Evolutionary conservation across 352 stramenopile species (phyloP), one percentile per base, ranked within the genome.

Genomic region (Blastocystis sp.): DNA sequence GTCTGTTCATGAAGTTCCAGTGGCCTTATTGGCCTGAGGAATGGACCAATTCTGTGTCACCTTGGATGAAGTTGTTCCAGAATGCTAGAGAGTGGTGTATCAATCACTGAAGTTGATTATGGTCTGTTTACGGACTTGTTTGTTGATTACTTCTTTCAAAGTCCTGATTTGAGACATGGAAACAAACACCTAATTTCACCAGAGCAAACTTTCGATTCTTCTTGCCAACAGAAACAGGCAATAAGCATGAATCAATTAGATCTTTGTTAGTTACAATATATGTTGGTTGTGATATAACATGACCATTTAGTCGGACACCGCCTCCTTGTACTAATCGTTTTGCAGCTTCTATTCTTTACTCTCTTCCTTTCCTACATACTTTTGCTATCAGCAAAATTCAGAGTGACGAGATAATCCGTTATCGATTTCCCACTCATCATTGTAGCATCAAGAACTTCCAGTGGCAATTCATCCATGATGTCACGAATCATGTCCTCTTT

Each of bases 21-120:
- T 98, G 94, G 94, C 95, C 96, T 35, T 98, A 94, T 90, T 93
- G 93, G 88, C 94, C 95, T 35, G 86, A 90, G 29, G 92, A 93
- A 74, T 95, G 95, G 88, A 91, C 93, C 32, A 81, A 91, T 69
- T 78, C 91, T 7, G 93, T 92, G 49, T 95, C 94, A 61, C 95
- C 96, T 14, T 98, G 96, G 96, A 89, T 98, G 66, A 94, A 95
- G 88, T 93, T 98, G 90, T 98, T 98, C 91, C 95, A 98, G 90
- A 98, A 98, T 91, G 96, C 95, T 88, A 95, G 96, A 89, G 92
- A 90, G 24, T 98, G 97, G 90, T 98, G 95, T 89, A 93, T 97
- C 11, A 19, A 16, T 73, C 61, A 73, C 19, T 73, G 32, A 6
- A 66, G 57, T 66, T n/a, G 51, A n/a, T 58, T 16, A n/a, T 16